Conservation (phyloP, 352 stramenopile species). For the Aphanomyces astaci region DNA sequence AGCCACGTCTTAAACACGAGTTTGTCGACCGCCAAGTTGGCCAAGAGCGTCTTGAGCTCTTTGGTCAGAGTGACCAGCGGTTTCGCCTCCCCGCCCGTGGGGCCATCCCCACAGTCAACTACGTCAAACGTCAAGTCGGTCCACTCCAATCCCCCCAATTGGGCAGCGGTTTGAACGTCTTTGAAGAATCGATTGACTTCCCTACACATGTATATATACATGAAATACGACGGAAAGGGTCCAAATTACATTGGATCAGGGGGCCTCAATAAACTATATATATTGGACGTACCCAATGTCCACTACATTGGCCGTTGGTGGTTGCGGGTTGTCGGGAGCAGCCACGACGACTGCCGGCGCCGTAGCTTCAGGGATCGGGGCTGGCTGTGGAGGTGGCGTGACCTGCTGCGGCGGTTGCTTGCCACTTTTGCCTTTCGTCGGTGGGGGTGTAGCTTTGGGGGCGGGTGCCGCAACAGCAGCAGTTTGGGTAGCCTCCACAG, state of each 20-base stretch:
- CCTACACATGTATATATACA: background rate
- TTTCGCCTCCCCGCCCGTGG: slow-evolving; percentile 25
- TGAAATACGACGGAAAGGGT: background rate
- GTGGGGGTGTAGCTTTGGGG: background rate
- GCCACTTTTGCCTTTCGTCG: background rate
- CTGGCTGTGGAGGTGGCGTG: background rate
- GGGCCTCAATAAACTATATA: no score
- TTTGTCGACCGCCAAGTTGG: slow-evolving; percentile 39
- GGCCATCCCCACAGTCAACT: slow-evolving; percentile 20
- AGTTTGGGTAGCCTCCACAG: slow-evolving; percentile 8
- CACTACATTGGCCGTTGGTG: background rate
- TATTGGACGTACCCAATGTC: background rate
- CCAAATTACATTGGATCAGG: no score
- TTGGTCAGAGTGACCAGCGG: slow-evolving; percentile 28
- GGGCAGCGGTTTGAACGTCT: slow-evolving; percentile 34
- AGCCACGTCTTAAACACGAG: slow-evolving; percentile 61
- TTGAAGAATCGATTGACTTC: slow-evolving; percentile 33
- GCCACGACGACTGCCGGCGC: background rate
- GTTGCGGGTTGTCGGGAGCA: background rate
- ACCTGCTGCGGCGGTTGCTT: background rate
- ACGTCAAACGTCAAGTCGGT: slow-evolving; percentile 68
- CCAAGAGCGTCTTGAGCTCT: slow-evolving; percentile 32
- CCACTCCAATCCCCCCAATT: slow-evolving; percentile 51
- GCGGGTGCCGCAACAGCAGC: slow-evolving; percentile 1
- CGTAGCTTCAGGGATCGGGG: background rate